Base-by-base conservation (phyloP, 1,284 basidiomycete genomes). In the Cryptococcus wingfieldii region DNA sequence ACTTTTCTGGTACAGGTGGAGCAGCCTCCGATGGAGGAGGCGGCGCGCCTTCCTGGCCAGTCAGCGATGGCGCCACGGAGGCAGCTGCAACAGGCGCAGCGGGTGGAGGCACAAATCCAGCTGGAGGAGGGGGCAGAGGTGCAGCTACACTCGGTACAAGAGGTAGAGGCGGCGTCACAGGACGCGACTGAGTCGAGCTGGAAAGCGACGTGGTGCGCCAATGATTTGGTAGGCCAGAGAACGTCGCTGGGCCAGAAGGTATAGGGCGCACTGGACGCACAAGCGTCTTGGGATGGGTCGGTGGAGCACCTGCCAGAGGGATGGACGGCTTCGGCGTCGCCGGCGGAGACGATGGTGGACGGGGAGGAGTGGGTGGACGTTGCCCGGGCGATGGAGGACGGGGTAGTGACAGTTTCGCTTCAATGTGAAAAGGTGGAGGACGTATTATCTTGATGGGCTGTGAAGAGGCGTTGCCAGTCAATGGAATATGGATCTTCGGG, bases 31-130 rank as follows among this genome's bases (percentile, higher is more conserved):
- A 6, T 34, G 31, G 31, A 34, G 31, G 31, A 34, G 31, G 31
- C 31, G 31, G 31, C 31, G 31, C 31, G 10, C 3, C 31, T 34
- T 34, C 5, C 10, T 34, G 4, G 31, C 6, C 42, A 5, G 5
- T 6, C 38, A 50, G 50, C 25, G 50, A 56, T 16, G 53, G 59
- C 5, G 64, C 56, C 18, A 54, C 56, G 38, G 38, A 39, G 16
- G 54, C 42, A 4, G 38, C 50, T n/a, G 23, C 23, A 19, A 42
- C 18, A 37, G 59, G 56, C 4, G 49, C 50, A 25, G 44, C 38
- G 18, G 43, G 45, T 16, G 23, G 34, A 38, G 44, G 50, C 14
- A 23, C 31, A 31, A 3, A 7, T 10, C 6, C 6, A 10, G 31
- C 31, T 5, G 31, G 31, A 28, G 48, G 27, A 18, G 42, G 28